Evolutionary conservation across 257 asterid species (phyloP).

Genomic region (Solanum gracilifrons): DNA sequence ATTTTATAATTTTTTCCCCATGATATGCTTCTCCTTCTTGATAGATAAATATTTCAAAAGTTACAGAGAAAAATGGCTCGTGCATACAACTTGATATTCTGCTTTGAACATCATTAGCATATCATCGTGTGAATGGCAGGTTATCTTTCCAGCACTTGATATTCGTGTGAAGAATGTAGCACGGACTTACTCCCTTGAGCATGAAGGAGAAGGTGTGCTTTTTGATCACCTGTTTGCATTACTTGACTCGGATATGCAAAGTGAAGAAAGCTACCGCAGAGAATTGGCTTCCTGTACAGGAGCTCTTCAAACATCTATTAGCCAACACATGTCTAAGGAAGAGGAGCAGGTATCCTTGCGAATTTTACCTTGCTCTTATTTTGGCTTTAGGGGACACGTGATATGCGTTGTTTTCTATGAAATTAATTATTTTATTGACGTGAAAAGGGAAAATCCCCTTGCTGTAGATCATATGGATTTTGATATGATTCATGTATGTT

Average conservation of each 20-base stretch:
- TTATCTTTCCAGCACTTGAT: slow-evolving; percentile 93
- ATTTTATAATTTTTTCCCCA: neutral
- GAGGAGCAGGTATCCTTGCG: slow-evolving; percentile 73
- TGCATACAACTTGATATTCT: neutral
- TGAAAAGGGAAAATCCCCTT: neutral
- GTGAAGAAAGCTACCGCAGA: slow-evolving; percentile 70
- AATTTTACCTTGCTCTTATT: neutral
- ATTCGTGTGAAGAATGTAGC: slow-evolving; percentile 98
- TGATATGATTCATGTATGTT: neutral
- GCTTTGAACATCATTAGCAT: neutral
- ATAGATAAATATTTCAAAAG: neutral
- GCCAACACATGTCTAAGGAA: slow-evolving; percentile 99
- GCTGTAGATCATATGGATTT: neutral
- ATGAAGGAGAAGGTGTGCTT: slow-evolving; percentile 92
- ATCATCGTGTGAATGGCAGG: slow-evolving; percentile 13
- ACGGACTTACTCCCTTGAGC: slow-evolving; percentile 94
- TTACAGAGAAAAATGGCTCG: neutral
- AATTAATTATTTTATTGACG: neutral
- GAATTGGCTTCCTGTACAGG: slow-evolving; percentile 97
- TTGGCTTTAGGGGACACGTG: neutral
- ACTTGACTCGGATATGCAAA: slow-evolving; percentile 47
- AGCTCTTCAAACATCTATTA: slow-evolving; percentile 87
- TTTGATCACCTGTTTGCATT: slow-evolving; percentile 86
- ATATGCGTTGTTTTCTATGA: neutral
- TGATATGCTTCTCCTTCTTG: neutral